Percentiles rank a stretch among this genome's conserved stretches.
Evolutionary conservation across 139 green algal species (phyloP).

Genomic region (Chlamydomonas schloesseri): DNA sequence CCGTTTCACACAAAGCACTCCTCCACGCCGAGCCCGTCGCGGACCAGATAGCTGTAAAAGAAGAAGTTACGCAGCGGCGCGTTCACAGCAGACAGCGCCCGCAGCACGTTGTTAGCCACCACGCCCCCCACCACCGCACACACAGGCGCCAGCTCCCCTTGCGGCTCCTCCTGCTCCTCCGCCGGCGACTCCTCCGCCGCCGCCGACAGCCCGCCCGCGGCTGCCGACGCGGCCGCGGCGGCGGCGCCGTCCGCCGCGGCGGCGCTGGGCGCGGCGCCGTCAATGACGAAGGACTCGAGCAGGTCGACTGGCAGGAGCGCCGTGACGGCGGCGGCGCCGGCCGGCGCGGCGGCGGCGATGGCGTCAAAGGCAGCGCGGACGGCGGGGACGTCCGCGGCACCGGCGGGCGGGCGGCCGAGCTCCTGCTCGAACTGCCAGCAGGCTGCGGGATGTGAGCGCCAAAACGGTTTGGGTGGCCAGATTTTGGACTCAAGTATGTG

Average conservation of each 20-base stretch:
- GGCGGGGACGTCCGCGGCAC: slow-evolving; percentile 30
- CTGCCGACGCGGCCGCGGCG: background rate
- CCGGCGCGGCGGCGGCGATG: background rate
- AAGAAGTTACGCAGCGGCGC: slow-evolving; percentile 91
- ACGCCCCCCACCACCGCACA: slow-evolving; percentile 87
- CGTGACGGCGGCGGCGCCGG: background rate
- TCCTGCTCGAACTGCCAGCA: slow-evolving; percentile 61
- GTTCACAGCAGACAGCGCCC: slow-evolving; percentile 78
- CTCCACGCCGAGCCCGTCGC: slow-evolving; percentile 33
- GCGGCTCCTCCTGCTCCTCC: background rate
- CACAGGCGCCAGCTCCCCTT: slow-evolving; percentile 72
- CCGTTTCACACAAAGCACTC: slow-evolving; percentile 26
- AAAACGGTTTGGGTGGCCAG: no score
- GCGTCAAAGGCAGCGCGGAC: background rate
- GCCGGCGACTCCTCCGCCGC: background rate
- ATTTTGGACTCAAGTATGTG: no score
- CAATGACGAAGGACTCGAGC: slow-evolving; percentile 1
- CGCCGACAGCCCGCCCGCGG: background rate
- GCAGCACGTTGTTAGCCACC: slow-evolving; percentile 89
- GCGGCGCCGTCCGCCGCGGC: background rate
- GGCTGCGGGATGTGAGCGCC: no score
- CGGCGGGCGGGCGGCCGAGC: slow-evolving; percentile 27
- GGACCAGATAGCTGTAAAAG: slow-evolving; percentile 69
- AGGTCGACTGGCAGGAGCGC: background rate
- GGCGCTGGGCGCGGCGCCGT: background rate